phyloP scores from a whole-genome alignment of 495 filamentous ascomycete species.

The Apodospora peruviana region DNA sequence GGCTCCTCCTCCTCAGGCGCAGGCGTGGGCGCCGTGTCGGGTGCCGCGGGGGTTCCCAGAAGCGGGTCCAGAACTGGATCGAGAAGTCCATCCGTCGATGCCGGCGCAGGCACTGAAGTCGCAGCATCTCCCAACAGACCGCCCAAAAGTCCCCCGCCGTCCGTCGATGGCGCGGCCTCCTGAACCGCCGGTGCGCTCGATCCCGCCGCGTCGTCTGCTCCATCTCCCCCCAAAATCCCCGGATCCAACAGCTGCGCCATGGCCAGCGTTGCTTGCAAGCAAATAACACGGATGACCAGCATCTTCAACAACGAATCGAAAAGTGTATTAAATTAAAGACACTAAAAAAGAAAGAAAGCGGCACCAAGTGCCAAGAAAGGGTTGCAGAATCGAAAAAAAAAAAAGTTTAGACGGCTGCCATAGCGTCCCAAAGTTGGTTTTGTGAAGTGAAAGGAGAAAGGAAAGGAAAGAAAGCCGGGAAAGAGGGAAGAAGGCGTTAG shows the following conservation, averaged over 20 bases:
- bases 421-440: not conserved
- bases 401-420: not conserved
- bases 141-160: no score
- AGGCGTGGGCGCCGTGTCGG: not conserved
- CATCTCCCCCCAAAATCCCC: slow-evolving; percentile 8
- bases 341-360: not conserved
- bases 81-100: not conserved
- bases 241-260: slow-evolving; percentile 14
- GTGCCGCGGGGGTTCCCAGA: slow-evolving; percentile 1
- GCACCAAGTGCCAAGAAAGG: not conserved
- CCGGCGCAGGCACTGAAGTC: not conserved
- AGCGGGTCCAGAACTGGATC: not conserved
- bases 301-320: slow-evolving; percentile 10
- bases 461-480: slow-evolving; percentile 2
- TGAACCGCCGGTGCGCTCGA: not conserved
- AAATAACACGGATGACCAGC: slow-evolving; percentile 26
- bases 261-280: slow-evolving; percentile 21
- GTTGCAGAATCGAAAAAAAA: not conserved
- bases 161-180: no score
- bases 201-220: not conserved
- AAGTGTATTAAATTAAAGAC: not conserved
- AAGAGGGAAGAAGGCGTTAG: not conserved
- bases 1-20: not conserved
- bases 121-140: not conserved
- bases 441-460: not conserved